Evolutionary conservation across 495 filamentous ascomycete genomes (phyloP), one percentile per base, ranked within the genome.

Genomic region (Parachaetomium inaequale): DNA sequence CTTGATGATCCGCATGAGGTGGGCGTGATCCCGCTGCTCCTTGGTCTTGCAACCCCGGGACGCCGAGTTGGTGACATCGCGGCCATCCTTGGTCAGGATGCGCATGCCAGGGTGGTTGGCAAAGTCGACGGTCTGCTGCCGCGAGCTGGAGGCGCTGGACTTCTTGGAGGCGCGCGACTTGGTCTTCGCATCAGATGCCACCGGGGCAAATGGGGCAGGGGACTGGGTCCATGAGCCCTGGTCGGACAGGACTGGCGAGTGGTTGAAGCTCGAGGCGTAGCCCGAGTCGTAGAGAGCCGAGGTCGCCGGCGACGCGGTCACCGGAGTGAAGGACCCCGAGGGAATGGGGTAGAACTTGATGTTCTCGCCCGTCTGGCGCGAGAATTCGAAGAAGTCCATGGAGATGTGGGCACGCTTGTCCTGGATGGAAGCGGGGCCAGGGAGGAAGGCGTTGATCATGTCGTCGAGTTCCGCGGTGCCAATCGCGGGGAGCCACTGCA

Each of bases 1-100:
- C 74, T 83, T 83, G 68, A 85, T 80, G 67, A 81, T 81, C 28
- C 82, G 70, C 81, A 85, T 85, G 32, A 83, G 68, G 60, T 82
- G 80, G 8, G 82, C 82, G 66, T 84, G 82, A 55, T 85, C 82
- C 26, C 82, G 75, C 70, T 85, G 81, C 74, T 85, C 82, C 78
- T 83, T 82, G 38, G 81, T 82, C 75, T 85, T 85, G 70, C 78
- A 81, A 23, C 82, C 82, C 23, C 81, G 78, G 21, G 81, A 82
- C 25, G 80, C 79, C 17, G 78, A 78, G 73, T 80, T 80, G 52
- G 82, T 85, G 49, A 85, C 75, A 66, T 85, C 82, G 15, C 68
- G 70, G 31, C 82, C 82, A 55, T 85, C 82, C 71, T 76, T 79
- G 62, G 81, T 84, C 74, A 85, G 74, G 66, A 85, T 85, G 58